Conservation (phyloP, 2,329 filamentous ascomycete species). For the Triangularia verruculosa region DNA sequence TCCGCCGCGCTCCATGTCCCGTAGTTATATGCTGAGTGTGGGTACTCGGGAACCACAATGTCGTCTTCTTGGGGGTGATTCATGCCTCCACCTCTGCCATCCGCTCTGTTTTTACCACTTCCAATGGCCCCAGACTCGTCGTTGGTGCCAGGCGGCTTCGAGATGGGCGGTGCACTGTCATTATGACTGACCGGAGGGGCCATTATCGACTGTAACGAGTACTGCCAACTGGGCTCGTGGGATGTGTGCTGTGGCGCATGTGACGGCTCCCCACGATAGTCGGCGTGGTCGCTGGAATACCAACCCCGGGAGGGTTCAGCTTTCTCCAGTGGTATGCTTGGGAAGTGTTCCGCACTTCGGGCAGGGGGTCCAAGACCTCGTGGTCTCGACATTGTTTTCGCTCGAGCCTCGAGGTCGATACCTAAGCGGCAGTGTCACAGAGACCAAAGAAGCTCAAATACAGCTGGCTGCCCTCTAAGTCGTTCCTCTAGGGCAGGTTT, state of each 20-base stretch:
- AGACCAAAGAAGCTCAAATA: background rate
- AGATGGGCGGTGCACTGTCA: too few relatives aligned
- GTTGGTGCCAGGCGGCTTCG: background rate
- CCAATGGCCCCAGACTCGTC: background rate
- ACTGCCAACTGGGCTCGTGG: background rate
- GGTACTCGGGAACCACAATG: conserved; percentile 13
- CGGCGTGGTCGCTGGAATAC: background rate
- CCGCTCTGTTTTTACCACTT: background rate
- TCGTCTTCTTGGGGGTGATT: background rate
- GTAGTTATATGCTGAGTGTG: conserved; percentile 26
- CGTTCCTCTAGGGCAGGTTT: background rate
- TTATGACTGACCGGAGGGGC: background rate
- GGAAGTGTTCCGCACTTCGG: background rate
- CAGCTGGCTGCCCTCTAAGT: background rate
- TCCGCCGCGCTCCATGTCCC: conserved; percentile 27
- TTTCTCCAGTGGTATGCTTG: background rate
- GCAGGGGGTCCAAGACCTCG: conserved; percentile 6
- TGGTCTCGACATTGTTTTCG: conserved; percentile 9
- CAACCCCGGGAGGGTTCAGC: background rate
- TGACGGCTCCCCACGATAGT: background rate
- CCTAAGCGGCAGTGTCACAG: background rate
- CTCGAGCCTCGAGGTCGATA: background rate
- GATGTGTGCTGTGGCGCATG: background rate
- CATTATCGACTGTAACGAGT: background rate
- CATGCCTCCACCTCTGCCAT: background rate